phyloP scores from a whole-genome alignment of 208 protist genomes.

The Trypanosoma avium region DNA sequence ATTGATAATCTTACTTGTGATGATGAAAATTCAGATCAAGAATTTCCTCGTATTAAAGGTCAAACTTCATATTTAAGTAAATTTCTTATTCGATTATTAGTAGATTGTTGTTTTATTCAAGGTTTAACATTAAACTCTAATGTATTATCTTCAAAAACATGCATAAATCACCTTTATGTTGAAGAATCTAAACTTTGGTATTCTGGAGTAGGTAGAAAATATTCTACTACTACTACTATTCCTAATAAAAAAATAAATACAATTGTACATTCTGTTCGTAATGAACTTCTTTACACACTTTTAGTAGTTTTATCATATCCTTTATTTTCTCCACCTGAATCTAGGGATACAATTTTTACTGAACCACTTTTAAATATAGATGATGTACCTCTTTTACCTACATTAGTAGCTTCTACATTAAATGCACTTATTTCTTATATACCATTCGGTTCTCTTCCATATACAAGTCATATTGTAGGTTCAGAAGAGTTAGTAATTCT shows the following conservation, averaged over 20 bases:
- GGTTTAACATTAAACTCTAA: conserved; percentile 49
- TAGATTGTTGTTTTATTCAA: conserved; percentile 86
- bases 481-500: conserved; percentile 59
- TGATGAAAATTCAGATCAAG: conserved; percentile 41
- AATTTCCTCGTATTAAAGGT: conserved; percentile 42
- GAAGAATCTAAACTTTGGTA: conserved; percentile 64
- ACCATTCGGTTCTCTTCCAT: conserved; percentile 75
- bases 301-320: conserved; percentile 47
- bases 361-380: conserved; percentile 57
- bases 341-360: conserved; percentile 74
- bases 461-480: conserved; percentile 67
- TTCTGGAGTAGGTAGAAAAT: conserved; percentile 39
- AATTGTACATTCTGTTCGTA: conserved; percentile 34
- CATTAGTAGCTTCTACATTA: conserved; percentile 72
- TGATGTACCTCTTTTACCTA: conserved; percentile 63
- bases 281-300: conserved; percentile 56
- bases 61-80: conserved; percentile 38
- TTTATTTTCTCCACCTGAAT: conserved; percentile 46
- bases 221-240: conserved; percentile 8
- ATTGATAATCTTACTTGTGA: conserved; percentile 62
- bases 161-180: conserved; percentile 47
- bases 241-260: not conserved
- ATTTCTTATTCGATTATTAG: conserved; percentile 60
- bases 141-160: not conserved
- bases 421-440: conserved; percentile 71